Evolutionary conservation across 169 alveolate genomes (phyloP).

Genomic region (Besnoitia besnoiti): DNA sequence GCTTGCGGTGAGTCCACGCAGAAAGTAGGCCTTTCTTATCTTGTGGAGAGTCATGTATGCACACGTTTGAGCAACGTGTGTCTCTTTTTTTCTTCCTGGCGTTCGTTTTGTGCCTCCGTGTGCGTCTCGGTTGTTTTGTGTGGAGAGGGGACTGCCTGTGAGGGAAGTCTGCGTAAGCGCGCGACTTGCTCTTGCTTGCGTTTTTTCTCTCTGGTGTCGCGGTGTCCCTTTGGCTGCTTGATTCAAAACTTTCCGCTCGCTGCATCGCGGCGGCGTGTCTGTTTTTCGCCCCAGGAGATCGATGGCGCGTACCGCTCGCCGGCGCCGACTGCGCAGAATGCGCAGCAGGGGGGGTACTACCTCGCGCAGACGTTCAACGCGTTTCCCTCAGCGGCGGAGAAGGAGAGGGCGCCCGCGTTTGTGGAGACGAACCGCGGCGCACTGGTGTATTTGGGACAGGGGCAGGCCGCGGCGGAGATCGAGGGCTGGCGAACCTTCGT

Average conservation of each 20-base stretch:
- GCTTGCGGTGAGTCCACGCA: constrained; percentile 3
- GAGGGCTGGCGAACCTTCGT: neutral
- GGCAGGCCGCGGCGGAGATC: constrained; percentile 39
- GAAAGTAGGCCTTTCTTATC: neutral
- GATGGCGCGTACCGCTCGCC: constrained; percentile 73
- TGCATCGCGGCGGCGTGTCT: neutral
- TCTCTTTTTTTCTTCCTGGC: too few relatives aligned
- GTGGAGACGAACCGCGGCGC: constrained; percentile 31
- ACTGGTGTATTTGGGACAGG: constrained; percentile 32
- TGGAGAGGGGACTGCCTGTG: too few relatives aligned
- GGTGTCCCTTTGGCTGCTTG: neutral
- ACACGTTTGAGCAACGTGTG: too few relatives aligned
- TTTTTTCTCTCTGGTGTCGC: neutral
- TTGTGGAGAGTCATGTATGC: neutral
- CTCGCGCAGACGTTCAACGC: constrained; percentile 69
- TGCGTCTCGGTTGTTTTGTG: too few relatives aligned
- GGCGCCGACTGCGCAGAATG: constrained; percentile 80
- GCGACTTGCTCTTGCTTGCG: too few relatives aligned
- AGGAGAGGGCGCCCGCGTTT: constrained; percentile 30
- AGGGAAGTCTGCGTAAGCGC: too few relatives aligned
- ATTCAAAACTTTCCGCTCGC: too few relatives aligned
- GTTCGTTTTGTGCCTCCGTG: too few relatives aligned
- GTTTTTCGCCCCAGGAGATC: constrained; percentile 34
- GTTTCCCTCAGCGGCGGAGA: neutral
- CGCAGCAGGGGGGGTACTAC: constrained; percentile 73